Evolutionary conservation across 768 basidiomycete genomes (phyloP).

Genomic region (Pleurotus tuber-regium): DNA sequence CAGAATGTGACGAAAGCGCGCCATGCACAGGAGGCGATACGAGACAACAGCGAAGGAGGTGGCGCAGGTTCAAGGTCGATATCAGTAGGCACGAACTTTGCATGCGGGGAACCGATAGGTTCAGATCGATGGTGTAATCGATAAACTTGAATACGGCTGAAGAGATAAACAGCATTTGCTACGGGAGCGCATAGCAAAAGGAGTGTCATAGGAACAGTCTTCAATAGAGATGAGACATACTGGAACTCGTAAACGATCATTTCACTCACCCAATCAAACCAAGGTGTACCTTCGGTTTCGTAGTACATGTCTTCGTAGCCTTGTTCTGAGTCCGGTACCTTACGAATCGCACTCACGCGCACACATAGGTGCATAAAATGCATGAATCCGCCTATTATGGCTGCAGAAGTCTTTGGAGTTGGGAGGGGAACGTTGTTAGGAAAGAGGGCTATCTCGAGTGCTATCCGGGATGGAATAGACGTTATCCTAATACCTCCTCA

Average conservation of each 20-base stretch:
- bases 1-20: constrained; percentile 51
- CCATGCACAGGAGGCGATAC: constrained; percentile 46
- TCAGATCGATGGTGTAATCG: constrained; percentile 62
- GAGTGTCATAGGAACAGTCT: constrained; percentile 67
- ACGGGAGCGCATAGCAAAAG: constrained; percentile 53
- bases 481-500: constrained; percentile 40
- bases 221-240: not conserved
- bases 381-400: constrained; percentile 58
- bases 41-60: constrained; percentile 43
- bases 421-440: constrained; percentile 81
- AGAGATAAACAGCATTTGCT: constrained; percentile 63
- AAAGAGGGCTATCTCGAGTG: constrained; percentile 79
- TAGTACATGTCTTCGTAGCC: constrained; percentile 80
- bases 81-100: constrained; percentile 60
- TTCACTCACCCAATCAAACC: constrained; percentile 77
- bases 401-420: constrained; percentile 60
- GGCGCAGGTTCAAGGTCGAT: constrained; percentile 43
- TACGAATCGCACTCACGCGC: constrained; percentile 54
- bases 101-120: constrained; percentile 67
- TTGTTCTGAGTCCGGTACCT: constrained; percentile 61
- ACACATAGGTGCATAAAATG: constrained; percentile 70
- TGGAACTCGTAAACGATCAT: constrained; percentile 7
- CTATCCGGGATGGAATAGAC: constrained; percentile 67
- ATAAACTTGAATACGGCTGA: constrained; percentile 68
- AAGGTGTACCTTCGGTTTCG: constrained; percentile 58